Percentiles rank a stretch among this genome's conserved stretches.
Evolutionary conservation across 192 early-diverging fungal species (phyloP).

Genomic region (Thoreauomyces humboldtii): DNA sequence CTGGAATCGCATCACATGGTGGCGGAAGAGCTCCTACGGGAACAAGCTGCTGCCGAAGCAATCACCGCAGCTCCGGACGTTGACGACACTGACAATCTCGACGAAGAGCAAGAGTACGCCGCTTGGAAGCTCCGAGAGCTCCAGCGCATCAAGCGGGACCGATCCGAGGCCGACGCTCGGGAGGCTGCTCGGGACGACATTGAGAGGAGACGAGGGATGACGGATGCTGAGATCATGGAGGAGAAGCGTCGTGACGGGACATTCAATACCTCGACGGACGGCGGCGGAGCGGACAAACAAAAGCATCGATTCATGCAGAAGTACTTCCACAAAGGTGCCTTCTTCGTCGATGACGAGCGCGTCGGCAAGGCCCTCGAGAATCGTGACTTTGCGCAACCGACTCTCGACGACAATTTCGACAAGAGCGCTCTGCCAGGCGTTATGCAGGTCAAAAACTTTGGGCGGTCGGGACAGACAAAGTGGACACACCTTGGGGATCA

Average conservation of each 20-base stretch:
- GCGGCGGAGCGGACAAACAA: constrained; percentile 36
- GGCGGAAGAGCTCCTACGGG: constrained; percentile 65
- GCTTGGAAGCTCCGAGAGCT: constrained; percentile 91
- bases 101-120: constrained; percentile 85
- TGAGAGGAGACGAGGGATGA: constrained; percentile 75
- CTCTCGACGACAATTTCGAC: constrained; percentile 64
- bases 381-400: constrained; percentile 70
- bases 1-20: constrained; percentile 75
- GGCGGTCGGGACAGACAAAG: constrained; percentile 79
- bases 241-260: constrained; percentile 52
- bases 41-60: constrained; percentile 47
- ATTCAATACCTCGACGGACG: background rate
- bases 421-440: constrained; percentile 77
- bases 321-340: constrained; percentile 88
- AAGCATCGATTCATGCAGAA: constrained; percentile 67
- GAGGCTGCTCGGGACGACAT: constrained; percentile 76
- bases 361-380: constrained; percentile 54
- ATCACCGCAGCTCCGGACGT: constrained; percentile 53
- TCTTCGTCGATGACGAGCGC: constrained; percentile 65
- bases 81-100: constrained; percentile 89
- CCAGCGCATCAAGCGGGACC: constrained; percentile 82
- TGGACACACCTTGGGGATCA: constrained; percentile 82
- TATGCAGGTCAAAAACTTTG: constrained; percentile 93
- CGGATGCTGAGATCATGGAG: constrained; percentile 73
- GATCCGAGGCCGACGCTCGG: constrained; percentile 65